Base-by-base conservation (phyloP, 2,329 filamentous ascomycete genomes). In the Endoconidiophora polonica region DNA sequence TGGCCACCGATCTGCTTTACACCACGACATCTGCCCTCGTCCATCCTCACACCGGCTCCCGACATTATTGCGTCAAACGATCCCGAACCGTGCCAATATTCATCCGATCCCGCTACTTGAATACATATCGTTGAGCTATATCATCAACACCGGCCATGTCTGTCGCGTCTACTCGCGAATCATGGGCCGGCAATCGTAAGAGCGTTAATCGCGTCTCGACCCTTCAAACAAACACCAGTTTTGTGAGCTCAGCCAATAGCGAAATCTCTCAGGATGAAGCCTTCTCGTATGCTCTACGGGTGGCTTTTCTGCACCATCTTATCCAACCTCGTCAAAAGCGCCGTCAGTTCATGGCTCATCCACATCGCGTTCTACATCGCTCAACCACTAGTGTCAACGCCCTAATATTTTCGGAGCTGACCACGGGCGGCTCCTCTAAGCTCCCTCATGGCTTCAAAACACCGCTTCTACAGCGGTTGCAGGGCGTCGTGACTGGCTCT, bases 251-350 rank as follows among this genome's bases (percentile, higher is more conserved):
- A n/a, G 43, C 51, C 23, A 62, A 67, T 45, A 61, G 68, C 47
- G 63, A 68, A 49, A 69, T 80, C 56, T 73, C 71, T 58, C 71
- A 77, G 62, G 83, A 93, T 58, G 86, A 95, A 66, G 88, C 86
- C 61, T 94, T 93, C 67, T 83, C 80, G 55, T 94, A 86, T 66
- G 87, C 88, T 58, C 77, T 98, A 49, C 83, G 91, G 55, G 81
- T 85, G 57, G 90, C 90, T 57, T 95, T 86, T 65, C 82, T 98
- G 52, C 76, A 90, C 65, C 93, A 98, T 65, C 79, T 96, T 42
- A 75, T 98, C 48, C 87, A 94, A 63, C 90, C 91, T 55, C 84
- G 87, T 60, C 76, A 85, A 59, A 91, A 90, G 66, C 79, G 86
- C 61, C 84, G 90, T 60, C 86, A 94, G 68, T 93, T 87, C 73